Percentiles rank a stretch among this genome's conserved stretches.
Conservation (phyloP, 371 early-diverging fungal genomes). For the Actinomucor elegans region DNA sequence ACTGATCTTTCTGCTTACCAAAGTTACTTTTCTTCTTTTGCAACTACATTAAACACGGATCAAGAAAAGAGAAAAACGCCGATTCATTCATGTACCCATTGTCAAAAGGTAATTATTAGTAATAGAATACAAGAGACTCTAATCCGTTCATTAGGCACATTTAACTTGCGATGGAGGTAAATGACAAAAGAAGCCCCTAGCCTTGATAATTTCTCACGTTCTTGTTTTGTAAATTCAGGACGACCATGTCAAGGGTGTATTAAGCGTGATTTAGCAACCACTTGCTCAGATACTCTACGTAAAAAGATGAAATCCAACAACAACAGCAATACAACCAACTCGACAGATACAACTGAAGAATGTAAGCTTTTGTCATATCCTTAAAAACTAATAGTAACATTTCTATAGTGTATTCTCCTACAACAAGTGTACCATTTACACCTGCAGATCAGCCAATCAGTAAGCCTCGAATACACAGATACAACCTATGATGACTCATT, state of each 20-base stretch:
- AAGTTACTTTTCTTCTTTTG: conserved; percentile 9
- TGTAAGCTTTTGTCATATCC: conserved; percentile 12
- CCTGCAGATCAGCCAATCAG: conserved; percentile 18
- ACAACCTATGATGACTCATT: neutral
- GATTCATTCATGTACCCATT: conserved; percentile 47
- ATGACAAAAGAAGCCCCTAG: conserved; percentile 3
- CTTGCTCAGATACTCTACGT: conserved; percentile 77
- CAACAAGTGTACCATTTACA: conserved; percentile 13
- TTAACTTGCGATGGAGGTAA: conserved; percentile 65
- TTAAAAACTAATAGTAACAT: conserved; percentile 2
- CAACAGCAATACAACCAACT: neutral
- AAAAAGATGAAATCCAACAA: conserved; percentile 67
- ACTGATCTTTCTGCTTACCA: conserved; percentile 8
- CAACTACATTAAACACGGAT: conserved; percentile 5
- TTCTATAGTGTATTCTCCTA: conserved; percentile 2
- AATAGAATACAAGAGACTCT: neutral
- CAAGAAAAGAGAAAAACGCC: conserved; percentile 30
- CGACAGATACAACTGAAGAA: conserved; percentile 10
- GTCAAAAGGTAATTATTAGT: conserved; percentile 44
- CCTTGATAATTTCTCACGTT: conserved; percentile 14
- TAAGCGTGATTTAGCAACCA: conserved; percentile 68
- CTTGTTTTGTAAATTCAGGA: conserved; percentile 32
- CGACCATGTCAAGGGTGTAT: conserved; percentile 88
- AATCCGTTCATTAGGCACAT: neutral
- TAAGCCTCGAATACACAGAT: neutral